These are phyloP conservation scores for Barnettozyma pratensis DNA, from an alignment of 805 yeast genomes.

Conservation along the genomic window DNA sequence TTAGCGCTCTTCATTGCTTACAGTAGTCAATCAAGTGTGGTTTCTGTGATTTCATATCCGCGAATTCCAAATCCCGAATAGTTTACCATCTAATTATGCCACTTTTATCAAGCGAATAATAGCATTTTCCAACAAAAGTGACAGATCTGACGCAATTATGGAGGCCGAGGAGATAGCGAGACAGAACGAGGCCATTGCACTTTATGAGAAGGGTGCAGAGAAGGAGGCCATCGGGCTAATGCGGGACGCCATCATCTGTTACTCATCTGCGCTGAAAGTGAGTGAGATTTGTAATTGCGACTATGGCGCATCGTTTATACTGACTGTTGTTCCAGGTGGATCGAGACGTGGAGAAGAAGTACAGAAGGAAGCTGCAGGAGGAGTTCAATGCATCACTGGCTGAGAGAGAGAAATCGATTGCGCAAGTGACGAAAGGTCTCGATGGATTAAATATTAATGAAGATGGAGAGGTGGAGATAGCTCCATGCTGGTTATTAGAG, in stretches of 20 bases:
- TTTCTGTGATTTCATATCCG: no score
- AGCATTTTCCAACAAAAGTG: no score
- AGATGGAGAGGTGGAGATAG: conserved; percentile 20
- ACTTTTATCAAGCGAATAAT: no score
- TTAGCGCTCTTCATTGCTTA: no score
- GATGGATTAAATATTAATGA: neutral
- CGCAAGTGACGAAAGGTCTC: conserved; percentile 3
- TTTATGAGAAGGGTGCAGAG: conserved; percentile 65
- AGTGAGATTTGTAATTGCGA: conserved; percentile 14
- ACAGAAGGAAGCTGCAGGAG: conserved; percentile 51
- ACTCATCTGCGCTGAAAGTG: conserved; percentile 65
- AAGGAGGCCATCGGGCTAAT: conserved; percentile 70
- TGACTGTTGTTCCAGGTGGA: conserved; percentile 19
- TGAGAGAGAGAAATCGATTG: conserved; percentile 3
- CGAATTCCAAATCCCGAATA: no score
- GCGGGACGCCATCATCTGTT: conserved; percentile 75
- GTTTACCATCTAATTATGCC: no score
- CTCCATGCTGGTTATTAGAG: conserved; percentile 38
- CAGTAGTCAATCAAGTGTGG: no score
- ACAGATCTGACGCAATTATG: neutral
- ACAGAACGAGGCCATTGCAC: conserved; percentile 44
- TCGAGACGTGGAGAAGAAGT: conserved; percentile 59
- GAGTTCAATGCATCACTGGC: conserved; percentile 30
- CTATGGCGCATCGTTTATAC: neutral
- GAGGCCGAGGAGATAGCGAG: conserved; percentile 9